Base-by-base conservation (phyloP, 108 stramenopile genomes). In the Tribonema minus region DNA sequence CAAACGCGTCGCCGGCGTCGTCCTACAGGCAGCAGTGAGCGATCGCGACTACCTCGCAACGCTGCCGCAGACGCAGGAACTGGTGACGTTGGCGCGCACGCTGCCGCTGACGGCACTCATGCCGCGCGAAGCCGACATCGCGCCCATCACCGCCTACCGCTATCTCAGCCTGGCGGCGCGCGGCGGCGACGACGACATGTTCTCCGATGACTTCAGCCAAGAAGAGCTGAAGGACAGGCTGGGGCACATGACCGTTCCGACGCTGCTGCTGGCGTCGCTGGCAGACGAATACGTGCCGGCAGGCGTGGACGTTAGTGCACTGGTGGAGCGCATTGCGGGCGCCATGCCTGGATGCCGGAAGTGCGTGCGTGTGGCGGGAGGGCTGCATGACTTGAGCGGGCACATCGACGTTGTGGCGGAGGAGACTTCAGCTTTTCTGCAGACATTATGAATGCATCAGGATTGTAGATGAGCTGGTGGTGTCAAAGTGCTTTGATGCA, bases 21-120 rank as follows among this genome's bases (percentile, higher is more conserved):
- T 90, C 5, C 81, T 96, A 30, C 95, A 96, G 85, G 95, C 93
- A 12, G 92, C 94, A 34, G 95, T 95, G 0, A 91, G 90, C 41
- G 95, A 96, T 81, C 90, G 94, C 3, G 95, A 96, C 84, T 83
- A 86, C 70, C 73, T 83, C 12, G 80, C 84, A 2, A 32, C 35
- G 15, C 64, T 65, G 0, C 64, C 71, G 9, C 28, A 23, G 20
- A 82, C 81, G 67, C 35, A 40, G 32, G 59, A 58, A 4, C 33
- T 68, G 0, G 35, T 94, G 3, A n/a, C 35, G 2, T 61, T 76
- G 61, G 95, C 95, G 46, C 64, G 82, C 3, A 63, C 89, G 67
- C 68, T 84, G 28, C 60, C 70, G 1, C 66, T 73, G 30, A 78
- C 81, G 12, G 95, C 94, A 86, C 91, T 95, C 90, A 91, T 96